Percentiles rank a stretch among this genome's conserved stretches.
Conservation (phyloP, 768 basidiomycete genomes). For the Chalciporus piperatus region DNA sequence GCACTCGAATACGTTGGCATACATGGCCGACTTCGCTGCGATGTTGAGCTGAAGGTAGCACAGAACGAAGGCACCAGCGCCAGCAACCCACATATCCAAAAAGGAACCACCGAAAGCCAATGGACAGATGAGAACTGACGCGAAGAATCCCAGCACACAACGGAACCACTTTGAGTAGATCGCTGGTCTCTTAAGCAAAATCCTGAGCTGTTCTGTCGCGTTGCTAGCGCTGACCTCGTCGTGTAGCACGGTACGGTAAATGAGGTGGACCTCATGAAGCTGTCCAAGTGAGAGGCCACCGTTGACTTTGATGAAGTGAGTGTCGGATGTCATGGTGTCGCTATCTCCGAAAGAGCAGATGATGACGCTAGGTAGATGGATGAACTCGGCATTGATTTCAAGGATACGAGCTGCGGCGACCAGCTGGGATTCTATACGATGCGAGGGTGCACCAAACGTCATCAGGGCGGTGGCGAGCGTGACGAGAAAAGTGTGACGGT, state of each 20-base stretch:
- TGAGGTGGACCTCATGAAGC: slow-evolving; percentile 77
- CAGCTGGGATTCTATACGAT: slow-evolving; percentile 91
- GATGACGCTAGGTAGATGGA: slow-evolving; percentile 77
- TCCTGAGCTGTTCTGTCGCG: slow-evolving; percentile 62
- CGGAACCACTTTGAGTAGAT: slow-evolving; percentile 62
- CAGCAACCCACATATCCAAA: slow-evolving; percentile 84
- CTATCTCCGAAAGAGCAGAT: slow-evolving; percentile 89
- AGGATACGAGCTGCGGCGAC: slow-evolving; percentile 85
- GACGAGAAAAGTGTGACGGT: slow-evolving; percentile 82
- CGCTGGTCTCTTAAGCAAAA: slow-evolving; percentile 60
- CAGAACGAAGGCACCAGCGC: slow-evolving; percentile 62
- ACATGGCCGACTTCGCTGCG: slow-evolving; percentile 73
- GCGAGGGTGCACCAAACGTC: slow-evolving; percentile 90
- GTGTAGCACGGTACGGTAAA: slow-evolving; percentile 88
- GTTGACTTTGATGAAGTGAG: slow-evolving; percentile 80
- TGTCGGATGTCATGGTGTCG: slow-evolving; percentile 86
- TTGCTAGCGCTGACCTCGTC: slow-evolving; percentile 85
- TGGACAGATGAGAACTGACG: slow-evolving; percentile 79
- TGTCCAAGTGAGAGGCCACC: slow-evolving; percentile 80
- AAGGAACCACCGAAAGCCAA: slow-evolving; percentile 83
- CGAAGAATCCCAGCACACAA: slow-evolving; percentile 63
- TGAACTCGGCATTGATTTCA: slow-evolving; percentile 89
- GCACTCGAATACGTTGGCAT: slow-evolving; percentile 91
- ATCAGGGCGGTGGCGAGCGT: slow-evolving; percentile 85
- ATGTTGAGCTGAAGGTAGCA: slow-evolving; percentile 70